Base-by-base conservation (phyloP, 108 stramenopile genomes). In the Discostella stelligeroides region DNA sequence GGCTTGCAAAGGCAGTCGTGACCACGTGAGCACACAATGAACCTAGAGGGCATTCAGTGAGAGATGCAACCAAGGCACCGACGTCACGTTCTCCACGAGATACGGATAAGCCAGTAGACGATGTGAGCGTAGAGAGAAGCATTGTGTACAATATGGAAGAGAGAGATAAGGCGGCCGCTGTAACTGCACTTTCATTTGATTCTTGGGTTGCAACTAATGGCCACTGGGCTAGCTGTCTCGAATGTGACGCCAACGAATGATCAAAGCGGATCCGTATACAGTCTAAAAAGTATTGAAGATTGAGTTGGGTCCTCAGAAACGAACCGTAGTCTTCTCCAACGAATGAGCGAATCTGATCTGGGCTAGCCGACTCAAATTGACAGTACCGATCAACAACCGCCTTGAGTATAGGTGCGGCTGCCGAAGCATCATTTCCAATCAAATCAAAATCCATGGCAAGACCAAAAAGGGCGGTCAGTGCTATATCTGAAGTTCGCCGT, bases 81-180 rank as follows among this genome's bases (percentile, higher is more conserved):
- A 95, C 67, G 53, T 95, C 94, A 66, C 91, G 86, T 68, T 95
- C 94, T 17, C 87, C 91, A 61, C 87, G 88, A 3, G 89, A 83
- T 40, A 91, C 83, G 25, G 72, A 63, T 34, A 79, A 59, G 5
- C 75, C 74, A 13, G 82, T 58, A 0, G 77, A 42, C 23, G 79
- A 81, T 18, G 84, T 84, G 8, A 95, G 73, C 20, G 82, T 79
- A 14, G 87, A 82, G 38, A 88, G 59, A 12, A 92, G 72, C 90
- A 95, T 92, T 34, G 86, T 69, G 63, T 84, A 68, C 10, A 95
- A 66, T 17, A 95, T 65, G 6, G 74, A 51, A 43, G 82, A 71
- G 21, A 89, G 70, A 23, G 81, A 71, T 2, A 37, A 42, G 25
- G 84, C 81, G 56, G 86, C 78, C 28, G 79, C 61, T 72, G 75